phyloP scores from a whole-genome alignment of 192 early-diverging fungal species.

The Coemansia sp. region DNA sequence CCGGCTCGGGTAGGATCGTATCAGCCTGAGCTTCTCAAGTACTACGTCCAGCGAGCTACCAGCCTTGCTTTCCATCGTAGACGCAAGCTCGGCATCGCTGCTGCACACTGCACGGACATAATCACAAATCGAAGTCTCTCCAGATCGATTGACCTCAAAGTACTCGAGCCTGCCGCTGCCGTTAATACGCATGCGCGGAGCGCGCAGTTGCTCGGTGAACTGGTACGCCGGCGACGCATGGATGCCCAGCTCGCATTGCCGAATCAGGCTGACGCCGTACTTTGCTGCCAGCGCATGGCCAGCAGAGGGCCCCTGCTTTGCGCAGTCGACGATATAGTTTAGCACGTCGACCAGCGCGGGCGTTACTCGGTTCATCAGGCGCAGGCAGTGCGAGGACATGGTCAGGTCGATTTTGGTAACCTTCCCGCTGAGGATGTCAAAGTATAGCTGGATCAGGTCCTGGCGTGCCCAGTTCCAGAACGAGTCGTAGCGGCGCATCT shows the following conservation, averaged over 20 bases:
- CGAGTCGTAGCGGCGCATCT: conserved; percentile 84
- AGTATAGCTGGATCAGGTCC: conserved; percentile 54
- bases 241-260: conserved; percentile 71
- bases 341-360: conserved; percentile 68
- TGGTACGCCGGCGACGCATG: conserved; percentile 76
- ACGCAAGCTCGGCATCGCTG: background rate
- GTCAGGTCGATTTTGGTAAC: conserved; percentile 75
- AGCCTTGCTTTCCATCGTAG: background rate
- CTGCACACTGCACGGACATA: conserved; percentile 12
- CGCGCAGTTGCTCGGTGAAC: conserved; percentile 72
- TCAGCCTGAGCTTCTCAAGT: conserved; percentile 20
- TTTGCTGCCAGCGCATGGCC: conserved; percentile 70
- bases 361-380: conserved; percentile 83
- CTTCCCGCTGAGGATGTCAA: conserved; percentile 77
- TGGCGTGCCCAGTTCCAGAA: conserved; percentile 91
- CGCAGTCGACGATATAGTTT: conserved; percentile 68
- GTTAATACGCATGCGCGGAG: conserved; percentile 62
- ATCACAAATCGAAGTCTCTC: conserved; percentile 13
- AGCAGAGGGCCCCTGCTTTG: conserved; percentile 59
- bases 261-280: conserved; percentile 68
- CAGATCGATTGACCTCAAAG: conserved; percentile 13
- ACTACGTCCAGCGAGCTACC: conserved; percentile 11
- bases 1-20: background rate
- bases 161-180: conserved; percentile 8
- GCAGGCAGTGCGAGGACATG: conserved; percentile 74